Percentiles rank a stretch among this genome's conserved stretches.
These are phyloP conservation scores for Exophiala oligosperma DNA, from an alignment of 2,329 filamentous ascomycete species.

Conservation along the genomic window DNA sequence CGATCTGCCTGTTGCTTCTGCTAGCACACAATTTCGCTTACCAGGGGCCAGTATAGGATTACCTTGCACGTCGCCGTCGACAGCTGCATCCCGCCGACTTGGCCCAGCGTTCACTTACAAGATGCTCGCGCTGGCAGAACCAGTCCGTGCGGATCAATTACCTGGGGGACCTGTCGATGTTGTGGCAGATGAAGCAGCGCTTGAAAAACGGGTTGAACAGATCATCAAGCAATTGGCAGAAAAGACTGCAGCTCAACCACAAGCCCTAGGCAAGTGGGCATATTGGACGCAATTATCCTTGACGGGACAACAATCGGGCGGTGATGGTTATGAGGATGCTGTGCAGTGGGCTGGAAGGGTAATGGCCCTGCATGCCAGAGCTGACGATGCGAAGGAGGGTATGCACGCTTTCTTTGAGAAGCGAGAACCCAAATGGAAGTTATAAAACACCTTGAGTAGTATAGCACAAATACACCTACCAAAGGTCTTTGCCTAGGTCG, in stretches of 20 bases:
- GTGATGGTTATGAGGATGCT: constrained; percentile 30
- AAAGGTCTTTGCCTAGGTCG: background rate
- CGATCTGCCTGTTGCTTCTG: constrained; percentile 25
- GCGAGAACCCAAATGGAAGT: constrained; percentile 23
- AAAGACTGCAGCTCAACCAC: constrained; percentile 23
- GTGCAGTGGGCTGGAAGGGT: constrained; percentile 27
- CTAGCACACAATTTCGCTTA: constrained; percentile 26
- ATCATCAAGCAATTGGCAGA: constrained; percentile 24
- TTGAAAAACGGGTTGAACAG: constrained; percentile 23
- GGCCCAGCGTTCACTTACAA: constrained; percentile 27
- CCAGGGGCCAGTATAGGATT: constrained; percentile 27
- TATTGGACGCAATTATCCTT: constrained; percentile 28
- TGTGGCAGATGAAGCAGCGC: constrained; percentile 19
- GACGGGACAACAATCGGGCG: constrained; percentile 14
- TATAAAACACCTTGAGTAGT: constrained; percentile 5
- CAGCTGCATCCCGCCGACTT: constrained; percentile 23
- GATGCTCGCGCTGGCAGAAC: constrained; percentile 28
- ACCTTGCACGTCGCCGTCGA: constrained; percentile 29
- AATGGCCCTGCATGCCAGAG: constrained; percentile 28
- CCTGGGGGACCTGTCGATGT: constrained; percentile 26
- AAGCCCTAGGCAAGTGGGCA: constrained; percentile 29
- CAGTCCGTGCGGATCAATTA: constrained; percentile 24
- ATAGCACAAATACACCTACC: background rate
- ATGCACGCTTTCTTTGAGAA: constrained; percentile 28
- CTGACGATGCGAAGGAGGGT: constrained; percentile 27